Base-by-base conservation (phyloP, 148 eudicot genomes). In the Pharnaceum exiguum region DNA sequence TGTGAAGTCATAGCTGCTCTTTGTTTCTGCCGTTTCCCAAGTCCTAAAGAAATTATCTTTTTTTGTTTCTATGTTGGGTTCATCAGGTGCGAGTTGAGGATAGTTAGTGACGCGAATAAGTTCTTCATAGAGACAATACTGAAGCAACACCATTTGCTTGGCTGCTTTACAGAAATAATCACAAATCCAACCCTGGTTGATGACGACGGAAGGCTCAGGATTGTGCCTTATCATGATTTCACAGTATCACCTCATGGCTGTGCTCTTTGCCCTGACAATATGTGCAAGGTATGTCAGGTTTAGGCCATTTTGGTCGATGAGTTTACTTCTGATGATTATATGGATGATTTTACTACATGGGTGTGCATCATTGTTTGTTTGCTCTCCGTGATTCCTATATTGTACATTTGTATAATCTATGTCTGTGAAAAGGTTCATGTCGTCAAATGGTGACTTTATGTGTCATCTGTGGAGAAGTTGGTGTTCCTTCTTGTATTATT, bases 51-150 rank as follows among this genome's bases (percentile, higher is more conserved):
- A 51, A 50, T 16, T n/a, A n/a, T n/a, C n/a, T n/a, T n/a, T 24
- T 53, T 57, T 32, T 3, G 63, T 51, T 27, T 23, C 5, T 37
- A 33, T 27, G 32, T 29, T 55, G 59, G 57, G 54, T 56, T 7
- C 58, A 53, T 52, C 76, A 91, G 98, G 70, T 88, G 98, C 63
- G 90, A 85, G 8, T 65, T 91, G 73, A 75, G 70, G 74, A 82
- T 91, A 48, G 63, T 85, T 15, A 91, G 98, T 27, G 96, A 91
- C 49, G 89, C 96, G 6, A 91, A 91, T 55, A 67, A 67, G 49
- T 85, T 91, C 68, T 91, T 66, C 67, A 89, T 85, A 11, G 75
- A 78, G 68, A 80, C 84, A 15, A 82, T 89, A 62, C 56, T 89
- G 79, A 76, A 71, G 33, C 81, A 85, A 46, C 74, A 83, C 71